Evolutionary conservation across 2,329 filamentous ascomycete species (phyloP), one percentile per base, ranked within the genome.

Genomic region (Penicillium nordicum): DNA sequence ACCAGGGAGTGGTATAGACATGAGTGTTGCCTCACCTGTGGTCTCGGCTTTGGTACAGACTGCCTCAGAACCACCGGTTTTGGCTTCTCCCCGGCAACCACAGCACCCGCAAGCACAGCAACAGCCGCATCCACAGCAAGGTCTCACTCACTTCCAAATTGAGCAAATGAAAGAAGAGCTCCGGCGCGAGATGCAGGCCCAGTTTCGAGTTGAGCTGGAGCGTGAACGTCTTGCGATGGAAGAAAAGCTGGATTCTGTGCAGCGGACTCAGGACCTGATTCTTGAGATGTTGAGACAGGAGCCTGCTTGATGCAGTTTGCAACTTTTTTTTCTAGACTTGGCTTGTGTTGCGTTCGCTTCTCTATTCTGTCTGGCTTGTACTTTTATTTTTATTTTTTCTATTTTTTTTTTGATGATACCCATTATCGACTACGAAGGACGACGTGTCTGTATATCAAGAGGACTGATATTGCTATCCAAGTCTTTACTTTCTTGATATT

Each of bases 241-340:
- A 47, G 69, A 74, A 53, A 72, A 69, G 55, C 43, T 76, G 27
- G 72, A 74, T 52, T 61, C 71, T 18, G 64, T 76, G 45, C 73
- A 76, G 59, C 62, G 69, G 55, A 74, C 72, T 5, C 74, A 76
- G 55, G 69, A 76, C 37, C 69, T 76, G 68, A 76, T 76, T 52
- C 57, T 76, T 42, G 70, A 74, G 25, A 71, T 75, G 72, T 57
- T 76, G 55, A 66, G 71, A 58, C 72, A 74, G 60, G 69, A 71
- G 42, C 67, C 68, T 55, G 48, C 59, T 45, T 72, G 59, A 68
- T 43, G 47, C 10, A 48, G 12, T 11, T 34, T 14, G 18, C n/a
- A 12, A 3, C 18, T 44, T 16, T 11, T 32, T 32, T 50, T 9
- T 30, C 21, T 41, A 25, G 25, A 10, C 23, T 21, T 38, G 23